Evolutionary conservation across 2,329 filamentous ascomycete genomes (phyloP), one percentile per base, ranked within the genome.

Genomic region (Chrysoporthe austroafricana): DNA sequence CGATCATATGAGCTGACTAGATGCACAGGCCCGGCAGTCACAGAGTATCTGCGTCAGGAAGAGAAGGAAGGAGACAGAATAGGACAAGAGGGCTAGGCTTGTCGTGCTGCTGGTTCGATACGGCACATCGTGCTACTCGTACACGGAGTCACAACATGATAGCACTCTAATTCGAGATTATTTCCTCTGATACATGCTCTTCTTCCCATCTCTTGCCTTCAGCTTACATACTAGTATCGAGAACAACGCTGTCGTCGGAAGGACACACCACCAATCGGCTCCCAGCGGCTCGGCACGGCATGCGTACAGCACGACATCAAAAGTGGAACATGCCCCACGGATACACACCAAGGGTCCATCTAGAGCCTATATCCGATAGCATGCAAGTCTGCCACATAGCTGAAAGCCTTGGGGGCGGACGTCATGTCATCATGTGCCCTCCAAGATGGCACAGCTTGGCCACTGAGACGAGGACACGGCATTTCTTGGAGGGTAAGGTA

Each of bases 401-500:
- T 60, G 36, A 4, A 26, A 36, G 18, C n/a, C 32, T 60, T 39
- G 56, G 32, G 56, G 56, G 36, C 21, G 8, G 36, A 9, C 4
- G 18, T 13, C 9, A 59, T 42, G 39, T 26, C 39, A 26, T 44
- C 39, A 60, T 43, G 18, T 60, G 36, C n/a, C 36, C 57, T 14
- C 57, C 57, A 60, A 44, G 9, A 60, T n/a, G 21, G 39, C 18
- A 16, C 57, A 11, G 16, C 3, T 44, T 14, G 39, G 7, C 57
- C 57, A 60, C 13, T 60, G 21, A 60, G 57, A 21, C 9, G 36
- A 43, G 13, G 57, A 44, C 57, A 60, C 57, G 39, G 57, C n/a
- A 42, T 44, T 44, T 43, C 57, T 39, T 44, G 32, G 57, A 60
- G 39, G 57, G 36, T 32, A 4, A 11, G 21, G 39, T 60, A 43